A percentile compares a stretch with the other conserved stretches of the same genome.
phyloP scores from a whole-genome alignment of 352 stramenopile species.

The Pythium insidiosum region DNA sequence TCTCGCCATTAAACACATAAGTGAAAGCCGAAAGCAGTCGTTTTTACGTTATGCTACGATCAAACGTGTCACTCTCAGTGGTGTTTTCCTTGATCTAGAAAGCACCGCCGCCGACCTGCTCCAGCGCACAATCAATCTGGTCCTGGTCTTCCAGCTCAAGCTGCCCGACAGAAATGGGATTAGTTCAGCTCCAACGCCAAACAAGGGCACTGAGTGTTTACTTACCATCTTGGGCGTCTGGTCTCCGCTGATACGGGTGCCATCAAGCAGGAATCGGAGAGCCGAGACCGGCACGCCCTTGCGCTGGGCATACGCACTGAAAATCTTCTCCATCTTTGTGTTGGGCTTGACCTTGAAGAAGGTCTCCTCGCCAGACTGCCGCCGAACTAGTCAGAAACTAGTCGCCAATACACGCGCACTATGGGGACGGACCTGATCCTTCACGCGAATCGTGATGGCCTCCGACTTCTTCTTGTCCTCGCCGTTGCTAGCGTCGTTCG shows the following conservation, averaged over 20 bases:
- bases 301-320: slow-evolving; percentile 93
- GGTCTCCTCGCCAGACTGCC: slow-evolving; percentile 90
- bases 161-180: no score
- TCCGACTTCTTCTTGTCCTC: slow-evolving; percentile 86
- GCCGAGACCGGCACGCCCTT: slow-evolving; percentile 88
- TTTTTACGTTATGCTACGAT: not conserved
- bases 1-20: slow-evolving; percentile 2
- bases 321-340: slow-evolving; percentile 99
- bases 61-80: no score
- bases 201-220: no score
- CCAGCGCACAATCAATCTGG: slow-evolving; percentile 96
- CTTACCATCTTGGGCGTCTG: slow-evolving; percentile 95
- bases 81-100: slow-evolving; percentile 32
- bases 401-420: not conserved
- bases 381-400: not conserved
- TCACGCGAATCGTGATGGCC: slow-evolving; percentile 84
- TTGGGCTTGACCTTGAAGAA: slow-evolving; percentile 99
- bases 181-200: no score
- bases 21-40: not conserved
- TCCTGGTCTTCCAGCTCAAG: slow-evolving; percentile 97
- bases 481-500: slow-evolving; percentile 33
- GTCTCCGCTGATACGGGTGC: slow-evolving; percentile 91
- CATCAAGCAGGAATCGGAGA: slow-evolving; percentile 95
- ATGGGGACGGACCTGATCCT: slow-evolving; percentile 54
- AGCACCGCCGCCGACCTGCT: slow-evolving; percentile 75